Conservation (phyloP, 495 filamentous ascomycete species). For the Penicillium ochrochloron region DNA sequence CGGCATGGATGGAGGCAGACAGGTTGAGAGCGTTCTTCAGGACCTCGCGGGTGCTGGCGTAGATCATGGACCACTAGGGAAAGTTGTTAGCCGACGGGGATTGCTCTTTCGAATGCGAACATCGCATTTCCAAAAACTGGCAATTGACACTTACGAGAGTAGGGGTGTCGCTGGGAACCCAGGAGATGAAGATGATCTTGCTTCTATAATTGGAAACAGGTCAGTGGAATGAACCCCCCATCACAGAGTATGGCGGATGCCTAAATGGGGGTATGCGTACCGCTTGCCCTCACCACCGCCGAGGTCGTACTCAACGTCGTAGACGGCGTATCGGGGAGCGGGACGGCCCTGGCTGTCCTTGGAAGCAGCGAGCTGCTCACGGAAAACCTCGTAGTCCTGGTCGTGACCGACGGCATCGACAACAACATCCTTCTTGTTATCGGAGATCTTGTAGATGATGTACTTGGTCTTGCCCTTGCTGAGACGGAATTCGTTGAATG, state of each 20-base stretch:
- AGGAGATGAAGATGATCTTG: conserved; percentile 96
- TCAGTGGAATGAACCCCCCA: conserved; percentile 13
- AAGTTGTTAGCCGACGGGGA: conserved; percentile 29
- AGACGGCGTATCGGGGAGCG: conserved; percentile 86
- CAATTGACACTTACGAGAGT: conserved; percentile 68
- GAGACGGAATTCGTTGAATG: conserved; percentile 91
- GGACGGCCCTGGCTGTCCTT: conserved; percentile 66
- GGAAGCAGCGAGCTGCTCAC: conserved; percentile 74
- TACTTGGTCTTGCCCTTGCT: conserved; percentile 81
- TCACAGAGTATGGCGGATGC: not conserved
- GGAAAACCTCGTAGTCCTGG: conserved; percentile 76
- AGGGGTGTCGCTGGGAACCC: conserved; percentile 84
- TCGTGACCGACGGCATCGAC: conserved; percentile 73
- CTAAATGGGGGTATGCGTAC: conserved; percentile 47
- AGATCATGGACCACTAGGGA: conserved; percentile 75
- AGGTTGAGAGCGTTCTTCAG: conserved; percentile 87
- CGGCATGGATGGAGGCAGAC: conserved; percentile 85
- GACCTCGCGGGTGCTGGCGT: conserved; percentile 92
- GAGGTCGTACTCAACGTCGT: conserved; percentile 87
- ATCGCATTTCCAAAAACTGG: not conserved
- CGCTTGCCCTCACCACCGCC: conserved; percentile 79
- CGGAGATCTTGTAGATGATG: conserved; percentile 96
- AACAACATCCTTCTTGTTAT: conserved; percentile 88
- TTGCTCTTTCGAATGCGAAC: not conserved
- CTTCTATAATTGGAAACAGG: conserved; percentile 57